Evolutionary conservation across 257 asterid species (phyloP).

Genomic region (Eustoma russellianum): DNA sequence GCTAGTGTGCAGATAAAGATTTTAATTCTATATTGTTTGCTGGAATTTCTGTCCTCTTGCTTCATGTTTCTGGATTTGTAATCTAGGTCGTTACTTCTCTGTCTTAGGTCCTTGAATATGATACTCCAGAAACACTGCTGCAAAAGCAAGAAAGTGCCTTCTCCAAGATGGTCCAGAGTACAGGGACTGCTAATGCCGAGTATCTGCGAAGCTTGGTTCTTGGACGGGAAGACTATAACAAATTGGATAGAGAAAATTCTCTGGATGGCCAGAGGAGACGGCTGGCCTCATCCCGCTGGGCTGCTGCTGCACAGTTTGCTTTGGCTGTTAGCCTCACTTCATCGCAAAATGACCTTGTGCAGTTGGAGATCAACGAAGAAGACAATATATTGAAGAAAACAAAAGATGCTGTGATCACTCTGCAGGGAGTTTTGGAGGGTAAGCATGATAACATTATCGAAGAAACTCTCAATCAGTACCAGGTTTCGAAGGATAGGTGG

Average conservation of each 20-base stretch:
- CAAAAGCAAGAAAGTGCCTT: conserved; percentile 65
- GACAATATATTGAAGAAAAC: conserved; percentile 63
- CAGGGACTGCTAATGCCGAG: conserved; percentile 88
- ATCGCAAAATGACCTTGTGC: conserved; percentile 74
- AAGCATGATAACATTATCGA: conserved; percentile 66
- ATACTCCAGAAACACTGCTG: conserved; percentile 62
- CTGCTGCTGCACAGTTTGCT: conserved; percentile 88
- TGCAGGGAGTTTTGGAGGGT: conserved; percentile 86
- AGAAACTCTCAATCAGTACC: conserved; percentile 61
- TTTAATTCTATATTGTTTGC: not conserved
- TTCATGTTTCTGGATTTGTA: not conserved
- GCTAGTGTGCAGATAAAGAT: not conserved
- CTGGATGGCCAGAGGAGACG: conserved; percentile 61
- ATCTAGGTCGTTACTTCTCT: not conserved
- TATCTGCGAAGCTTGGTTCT: conserved; percentile 72
- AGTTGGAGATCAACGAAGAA: conserved; percentile 47
- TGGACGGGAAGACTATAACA: conserved; percentile 25
- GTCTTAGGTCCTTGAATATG: conserved; percentile 70
- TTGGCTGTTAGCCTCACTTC: conserved; percentile 80
- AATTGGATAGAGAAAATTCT: conserved; percentile 27
- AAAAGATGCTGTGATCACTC: conserved; percentile 79
- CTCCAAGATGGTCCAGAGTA: conserved; percentile 94
- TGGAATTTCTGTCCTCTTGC: no score
- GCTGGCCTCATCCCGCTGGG: conserved; percentile 95
- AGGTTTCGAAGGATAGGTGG: conserved; percentile 76